Percentiles rank a stretch among this genome's conserved stretches.
These are phyloP conservation scores for Glutinoglossum americanum DNA, from an alignment of 495 filamentous ascomycete species.

Conservation along the genomic window DNA sequence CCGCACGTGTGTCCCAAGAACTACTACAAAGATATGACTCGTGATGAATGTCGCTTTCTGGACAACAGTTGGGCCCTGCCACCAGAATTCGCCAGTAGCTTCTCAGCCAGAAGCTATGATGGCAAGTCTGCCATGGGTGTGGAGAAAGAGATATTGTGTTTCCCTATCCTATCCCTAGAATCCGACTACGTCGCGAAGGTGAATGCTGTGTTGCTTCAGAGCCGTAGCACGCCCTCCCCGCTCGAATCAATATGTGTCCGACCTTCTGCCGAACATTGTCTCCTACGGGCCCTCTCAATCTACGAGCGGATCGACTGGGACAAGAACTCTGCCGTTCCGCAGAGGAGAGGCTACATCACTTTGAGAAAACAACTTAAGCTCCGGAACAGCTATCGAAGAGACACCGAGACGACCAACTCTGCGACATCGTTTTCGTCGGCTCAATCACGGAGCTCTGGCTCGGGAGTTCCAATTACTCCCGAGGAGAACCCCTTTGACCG, in stretches of 20 bases:
- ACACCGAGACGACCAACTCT: not conserved
- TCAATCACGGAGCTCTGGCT: not conserved
- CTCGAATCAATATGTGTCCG: not conserved
- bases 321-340: not conserved
- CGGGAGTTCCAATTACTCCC: not conserved
- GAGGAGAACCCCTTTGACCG: not conserved
- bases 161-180: not conserved
- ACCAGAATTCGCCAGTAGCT: slow-evolving; percentile 2
- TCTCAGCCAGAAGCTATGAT: not conserved
- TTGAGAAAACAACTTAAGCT: not conserved
- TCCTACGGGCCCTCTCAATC: not conserved
- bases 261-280: not conserved
- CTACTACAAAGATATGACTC: slow-evolving; percentile 16
- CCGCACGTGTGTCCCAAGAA: slow-evolving; percentile 13
- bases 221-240: not conserved
- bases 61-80: slow-evolving; percentile 12
- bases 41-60: slow-evolving; percentile 12
- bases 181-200: not conserved
- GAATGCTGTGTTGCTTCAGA: not conserved
- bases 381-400: not conserved
- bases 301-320: not conserved
- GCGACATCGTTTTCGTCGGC: not conserved
- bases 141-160: not conserved
- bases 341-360: not conserved
- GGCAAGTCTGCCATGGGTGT: not conserved